Conservation (phyloP, 2,329 filamentous ascomycete genomes). For the Colletotrichum sojae region DNA sequence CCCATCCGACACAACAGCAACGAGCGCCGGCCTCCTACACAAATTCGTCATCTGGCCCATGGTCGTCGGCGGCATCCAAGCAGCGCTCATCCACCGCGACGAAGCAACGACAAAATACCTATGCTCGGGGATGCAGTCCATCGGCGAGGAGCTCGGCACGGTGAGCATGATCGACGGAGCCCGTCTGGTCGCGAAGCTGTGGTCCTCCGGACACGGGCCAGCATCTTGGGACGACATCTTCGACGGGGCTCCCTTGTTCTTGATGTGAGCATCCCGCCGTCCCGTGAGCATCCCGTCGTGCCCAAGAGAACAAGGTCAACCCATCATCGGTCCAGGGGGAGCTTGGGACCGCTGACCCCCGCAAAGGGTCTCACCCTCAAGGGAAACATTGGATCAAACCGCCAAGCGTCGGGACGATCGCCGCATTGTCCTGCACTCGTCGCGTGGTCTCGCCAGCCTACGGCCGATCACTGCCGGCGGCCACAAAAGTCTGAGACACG, state of each 20-base stretch:
- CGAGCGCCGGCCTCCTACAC: slow-evolving; percentile 18
- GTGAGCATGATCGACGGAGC: slow-evolving; percentile 32
- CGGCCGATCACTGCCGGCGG: slow-evolving; percentile 23
- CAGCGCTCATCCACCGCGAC: slow-evolving; percentile 13
- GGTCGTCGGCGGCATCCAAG: slow-evolving; percentile 19
- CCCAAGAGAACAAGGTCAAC: slow-evolving; percentile 4
- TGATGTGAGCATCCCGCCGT: slow-evolving; percentile 15
- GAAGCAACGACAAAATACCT: background rate
- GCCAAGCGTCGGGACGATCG: slow-evolving; percentile 30
- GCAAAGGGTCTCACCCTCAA: slow-evolving; percentile 14
- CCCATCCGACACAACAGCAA: background rate
- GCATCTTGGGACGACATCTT: slow-evolving; percentile 15
- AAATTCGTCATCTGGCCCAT: slow-evolving; percentile 32
- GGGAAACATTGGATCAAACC: slow-evolving; percentile 23
- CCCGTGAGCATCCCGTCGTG: background rate
- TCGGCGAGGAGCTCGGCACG: slow-evolving; percentile 26
- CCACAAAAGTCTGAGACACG: slow-evolving; percentile 28
- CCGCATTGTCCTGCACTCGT: background rate
- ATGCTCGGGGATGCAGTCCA: slow-evolving; percentile 19
- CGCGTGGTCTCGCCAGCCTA: slow-evolving; percentile 2
- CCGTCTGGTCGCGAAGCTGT: slow-evolving; percentile 13
- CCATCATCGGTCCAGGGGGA: background rate
- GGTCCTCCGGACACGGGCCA: background rate
- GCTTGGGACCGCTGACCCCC: slow-evolving; percentile 16
- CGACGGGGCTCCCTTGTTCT: slow-evolving; percentile 31